These are phyloP conservation scores for Geotrichum citri-aurantii DNA, from an alignment of 1,139 yeast species.

Conservation along the genomic window DNA sequence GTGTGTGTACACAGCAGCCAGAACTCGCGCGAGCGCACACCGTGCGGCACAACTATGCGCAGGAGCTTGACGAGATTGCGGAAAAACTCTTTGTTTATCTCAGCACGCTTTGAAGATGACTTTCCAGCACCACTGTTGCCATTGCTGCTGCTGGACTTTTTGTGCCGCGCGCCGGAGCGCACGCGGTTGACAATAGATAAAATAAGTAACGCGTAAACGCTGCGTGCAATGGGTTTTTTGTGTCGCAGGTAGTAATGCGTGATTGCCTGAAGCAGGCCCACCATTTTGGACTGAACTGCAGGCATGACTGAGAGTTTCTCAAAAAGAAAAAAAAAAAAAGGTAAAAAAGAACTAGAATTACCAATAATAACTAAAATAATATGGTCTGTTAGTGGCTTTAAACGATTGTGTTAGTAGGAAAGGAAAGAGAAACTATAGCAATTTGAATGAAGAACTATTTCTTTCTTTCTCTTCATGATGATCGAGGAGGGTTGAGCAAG, in stretches of 20 bases:
- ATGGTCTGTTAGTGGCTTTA: too few species aligned
- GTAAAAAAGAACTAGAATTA: neutral
- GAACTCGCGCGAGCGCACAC: conserved; percentile 34
- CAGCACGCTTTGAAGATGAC: conserved; percentile 26
- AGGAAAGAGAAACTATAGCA: too few species aligned
- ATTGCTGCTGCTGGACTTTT: conserved; percentile 18
- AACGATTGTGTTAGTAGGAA: too few species aligned
- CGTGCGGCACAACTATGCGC: conserved; percentile 36
- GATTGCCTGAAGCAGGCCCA: conserved; percentile 13
- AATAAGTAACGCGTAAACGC: conserved; percentile 19
- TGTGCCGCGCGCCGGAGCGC: conserved; percentile 18
- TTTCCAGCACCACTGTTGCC: conserved; percentile 2
- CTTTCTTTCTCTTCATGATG: too few species aligned
- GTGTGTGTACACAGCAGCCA: conserved; percentile 52
- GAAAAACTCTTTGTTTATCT: conserved; percentile 34
- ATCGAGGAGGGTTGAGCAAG: too few species aligned
- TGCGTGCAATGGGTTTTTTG: conserved; percentile 28
- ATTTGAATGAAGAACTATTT: too few species aligned
- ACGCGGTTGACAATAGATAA: neutral
- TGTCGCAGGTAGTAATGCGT: conserved; percentile 24
- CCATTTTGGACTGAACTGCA: conserved; percentile 17
- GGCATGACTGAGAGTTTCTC: neutral
- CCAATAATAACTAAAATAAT: too few species aligned
- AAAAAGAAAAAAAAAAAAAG: neutral
- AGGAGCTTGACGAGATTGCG: conserved; percentile 30